Base-by-base conservation (phyloP, 441 rosid species). In the Pelargonium myrrhifolium region DNA sequence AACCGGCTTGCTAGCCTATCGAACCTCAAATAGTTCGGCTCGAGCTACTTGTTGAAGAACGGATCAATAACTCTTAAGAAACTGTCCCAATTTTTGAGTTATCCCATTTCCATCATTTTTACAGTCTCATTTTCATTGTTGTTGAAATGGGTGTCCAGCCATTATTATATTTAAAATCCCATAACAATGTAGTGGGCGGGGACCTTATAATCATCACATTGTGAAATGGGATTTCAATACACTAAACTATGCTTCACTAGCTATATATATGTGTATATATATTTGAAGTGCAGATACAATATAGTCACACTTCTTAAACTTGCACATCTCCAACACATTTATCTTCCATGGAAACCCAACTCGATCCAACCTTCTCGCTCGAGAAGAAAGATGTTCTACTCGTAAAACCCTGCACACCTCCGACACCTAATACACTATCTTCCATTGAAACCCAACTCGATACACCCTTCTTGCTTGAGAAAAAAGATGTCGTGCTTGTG, bases 371-470 rank as follows among this genome's bases (percentile, higher is more conserved):
- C 43, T 70, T 82, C 71, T 72, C 68, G 14, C 77, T 84, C 55
- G 77, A 79, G 37, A 82, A 35, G 65, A 78, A 83, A 12, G 77
- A 76, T 28, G 73, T 77, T 14, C 55, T 73, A 49, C 56, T 80
- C 18, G 68, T 81, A 2, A 77, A 83, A 72, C 86, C 89, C 39
- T 79, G 37, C 37, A 31, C 37, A n/a, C 11, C 51, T 45, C 17
- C 12, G 5, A 3, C 12, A 11, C n/a, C 11, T 12, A 11, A 45
- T 45, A 45, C 11, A 45, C 17, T 2, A 26, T n/a, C 71, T 59
- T 12, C n/a, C 43, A 72, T 75, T 72, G 63, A 62, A 51, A 66
- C 10, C 62, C 43, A 72, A 40, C 9, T 15, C 7, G 31, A 21
- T 37, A 8, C 20, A 56, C 59, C 75, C 39, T 70, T 82, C 70